Evolutionary conservation across 352 stramenopile species (phyloP).

Genomic region (Pythium oligandrum): DNA sequence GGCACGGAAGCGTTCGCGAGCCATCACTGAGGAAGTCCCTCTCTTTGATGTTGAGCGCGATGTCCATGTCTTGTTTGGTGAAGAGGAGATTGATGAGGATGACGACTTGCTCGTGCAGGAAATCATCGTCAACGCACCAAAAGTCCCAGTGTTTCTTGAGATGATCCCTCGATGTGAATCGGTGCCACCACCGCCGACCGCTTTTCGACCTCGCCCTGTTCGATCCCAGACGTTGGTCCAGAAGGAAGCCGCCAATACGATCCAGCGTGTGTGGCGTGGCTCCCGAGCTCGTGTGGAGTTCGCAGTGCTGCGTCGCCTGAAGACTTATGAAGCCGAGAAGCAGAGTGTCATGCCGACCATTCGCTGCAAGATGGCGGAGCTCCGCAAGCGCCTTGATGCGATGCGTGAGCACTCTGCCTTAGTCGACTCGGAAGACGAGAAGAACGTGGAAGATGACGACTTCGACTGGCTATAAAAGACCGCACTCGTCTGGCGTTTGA

Average conservation of each 20-base stretch:
- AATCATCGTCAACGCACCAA: background rate
- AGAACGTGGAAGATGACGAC: constrained; percentile 11
- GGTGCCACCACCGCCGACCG: constrained; percentile 11
- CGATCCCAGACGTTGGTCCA: constrained; percentile 9
- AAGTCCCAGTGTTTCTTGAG: background rate
- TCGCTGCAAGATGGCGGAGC: constrained; percentile 21
- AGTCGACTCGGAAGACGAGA: background rate
- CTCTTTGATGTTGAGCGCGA: constrained; percentile 15
- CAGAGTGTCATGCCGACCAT: constrained; percentile 26
- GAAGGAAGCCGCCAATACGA: constrained; percentile 6
- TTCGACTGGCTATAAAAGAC: constrained; percentile 22
- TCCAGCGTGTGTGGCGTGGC: constrained; percentile 14
- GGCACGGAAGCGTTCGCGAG: constrained; percentile 22
- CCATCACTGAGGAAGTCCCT: constrained; percentile 9
- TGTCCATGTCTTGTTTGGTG: constrained; percentile 16
- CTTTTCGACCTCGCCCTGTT: constrained; percentile 6
- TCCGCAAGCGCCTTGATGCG: constrained; percentile 20
- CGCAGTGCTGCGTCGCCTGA: constrained; percentile 9
- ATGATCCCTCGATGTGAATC: constrained; percentile 11
- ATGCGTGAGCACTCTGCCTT: constrained; percentile 10
- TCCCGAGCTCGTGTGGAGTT: constrained; percentile 4
- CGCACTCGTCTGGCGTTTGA: constrained; percentile 1
- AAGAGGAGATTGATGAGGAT: constrained; percentile 18
- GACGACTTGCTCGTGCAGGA: constrained; percentile 7
- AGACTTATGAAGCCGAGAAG: constrained; percentile 15